Evolutionary conservation across 768 basidiomycete species (phyloP), one percentile per base, ranked within the genome.

Genomic region (Trametes coccinea): DNA sequence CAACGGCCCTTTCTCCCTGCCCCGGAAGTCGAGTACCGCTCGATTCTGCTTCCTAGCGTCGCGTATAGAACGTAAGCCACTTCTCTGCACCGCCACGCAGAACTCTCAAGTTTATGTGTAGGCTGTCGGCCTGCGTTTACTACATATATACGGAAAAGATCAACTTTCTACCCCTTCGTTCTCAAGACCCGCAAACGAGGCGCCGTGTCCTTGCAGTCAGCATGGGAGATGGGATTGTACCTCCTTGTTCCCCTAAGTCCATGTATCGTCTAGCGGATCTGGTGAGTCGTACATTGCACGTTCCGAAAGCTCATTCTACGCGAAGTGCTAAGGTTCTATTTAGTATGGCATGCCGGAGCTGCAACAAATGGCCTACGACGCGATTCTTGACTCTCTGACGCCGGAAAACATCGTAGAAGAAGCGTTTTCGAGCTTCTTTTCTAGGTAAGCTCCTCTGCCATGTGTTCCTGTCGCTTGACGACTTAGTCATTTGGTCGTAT

Each of bases 101-200:
- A n/a, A 29, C n/a, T 22, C 14, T 31, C 2, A 22, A 13, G 61
- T 64, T 6, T 54, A 62, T 2, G 56, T 67, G 1, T 53, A 80
- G 79, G 13, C 75, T 75, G 73, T 74, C 74, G 56, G 70, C 75
- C 1, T 63, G 78, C 7, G 30, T 80, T 6, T 75, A 73, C 51
- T 79, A 76, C 59, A 66, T 79, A 2, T 78, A 78, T 53, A 79
- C 76, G 1, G 65, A 66, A 11, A 70, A 73, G 30, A 45, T 74
- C 48, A 59, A 54, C 31, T 80, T 78, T 60, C 55, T 64, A 9
- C 71, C 74, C 4, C 72, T 77, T 22, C 69, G 66, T 27, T 74
- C 70, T 7, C 59, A 67, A 14, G 11, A 56, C 40, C 14, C 13
- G 33, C 40, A 48, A n/a, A 65, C 49, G 3, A 44, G 37, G 45